Base-by-base conservation (phyloP, 306 rosid genomes). In the Corylus americana region DNA sequence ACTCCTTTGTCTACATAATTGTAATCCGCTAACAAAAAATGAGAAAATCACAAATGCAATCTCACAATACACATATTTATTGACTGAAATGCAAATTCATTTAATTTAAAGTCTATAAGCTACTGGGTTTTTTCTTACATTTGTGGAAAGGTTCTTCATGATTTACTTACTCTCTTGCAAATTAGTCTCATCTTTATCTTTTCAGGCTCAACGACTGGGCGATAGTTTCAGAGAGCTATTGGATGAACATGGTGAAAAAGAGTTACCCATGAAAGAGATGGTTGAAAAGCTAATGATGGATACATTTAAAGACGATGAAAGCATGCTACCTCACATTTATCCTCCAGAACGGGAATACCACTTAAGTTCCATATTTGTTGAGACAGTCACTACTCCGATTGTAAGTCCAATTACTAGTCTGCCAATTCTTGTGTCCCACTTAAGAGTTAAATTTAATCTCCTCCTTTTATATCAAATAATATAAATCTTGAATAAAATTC, bases 281-380 rank as follows among this genome's bases (percentile, higher is more conserved):
- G 84, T 87, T 51, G 89, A 85, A 81, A 84, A 90, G 50, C 86
- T 95, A 47, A 86, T 92, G 97, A 91, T 79, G 62, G 76, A 90
- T 86, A 86, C 85, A 6, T 18, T 78, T 39, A 91, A 83, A 88
- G 95, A 87, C 12, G 94, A 91, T 2, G 85, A 75, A 44, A 80
- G 87, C 81, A 51, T 77, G 86, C 80, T 91, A 58, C 97, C 97
- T 13, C 85, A 85, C 39, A 83, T 91, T 69, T 78, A 63, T 77
- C 83, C 95, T 66, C 92, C 86, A 31, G 89, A 83, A 51, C 47
- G 63, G 14, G 95, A 91, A 55, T 74, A 77, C 49, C 76, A 78
- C 31, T 27, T 71, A 66, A 91, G 98, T 66, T 92, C 97, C 55
- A 88, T 95, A 78, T 91, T 85, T 83, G 91, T 90, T 5, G 90